Evolutionary conservation across 139 green algal genomes (phyloP).

Genomic region (Deuterostichococcus epilithicus): DNA sequence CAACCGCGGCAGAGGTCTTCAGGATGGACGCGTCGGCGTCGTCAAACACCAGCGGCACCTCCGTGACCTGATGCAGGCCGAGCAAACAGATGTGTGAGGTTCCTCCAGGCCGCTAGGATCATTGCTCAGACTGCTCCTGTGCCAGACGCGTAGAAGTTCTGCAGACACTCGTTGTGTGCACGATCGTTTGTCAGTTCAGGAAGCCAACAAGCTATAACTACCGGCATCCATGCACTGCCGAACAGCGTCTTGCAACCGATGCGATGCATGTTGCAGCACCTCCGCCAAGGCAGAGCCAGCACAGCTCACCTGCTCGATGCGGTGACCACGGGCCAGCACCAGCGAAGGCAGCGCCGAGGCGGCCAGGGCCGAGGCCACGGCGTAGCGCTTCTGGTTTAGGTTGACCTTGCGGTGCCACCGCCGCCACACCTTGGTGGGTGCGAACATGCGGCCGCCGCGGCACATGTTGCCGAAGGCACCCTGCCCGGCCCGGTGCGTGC

Average conservation of each 20-base stretch:
- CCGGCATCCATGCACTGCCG: too few species aligned
- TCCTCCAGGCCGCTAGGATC: too few species aligned
- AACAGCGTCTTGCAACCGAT: too few species aligned
- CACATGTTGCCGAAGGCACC: constrained; percentile 99
- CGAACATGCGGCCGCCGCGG: constrained; percentile 97
- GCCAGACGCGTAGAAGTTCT: too few species aligned
- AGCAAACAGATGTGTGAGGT: too few species aligned
- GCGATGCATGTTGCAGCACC: not conserved
- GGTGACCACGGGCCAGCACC: constrained; percentile 94
- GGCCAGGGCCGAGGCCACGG: constrained; percentile 90
- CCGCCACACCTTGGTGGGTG: constrained; percentile 95
- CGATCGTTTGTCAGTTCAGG: too few species aligned
- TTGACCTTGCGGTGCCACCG: constrained; percentile 98
- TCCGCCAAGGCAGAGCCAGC: not conserved
- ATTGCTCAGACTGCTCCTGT: too few species aligned
- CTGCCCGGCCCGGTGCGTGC: constrained; percentile 96
- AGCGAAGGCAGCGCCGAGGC: constrained; percentile 92
- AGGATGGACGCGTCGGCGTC: constrained; percentile 78
- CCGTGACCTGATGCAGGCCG: constrained; percentile 60
- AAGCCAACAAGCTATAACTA: too few species aligned
- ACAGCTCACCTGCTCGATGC: constrained; percentile 67
- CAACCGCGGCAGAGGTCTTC: constrained; percentile 88
- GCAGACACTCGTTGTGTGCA: too few species aligned
- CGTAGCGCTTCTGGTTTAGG: constrained; percentile 96
- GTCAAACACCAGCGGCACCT: constrained; percentile 93